Percentiles rank a stretch among this genome's conserved stretches.
phyloP scores from a whole-genome alignment of 495 filamentous ascomycete genomes.

The Baudoinia panamericana region DNA sequence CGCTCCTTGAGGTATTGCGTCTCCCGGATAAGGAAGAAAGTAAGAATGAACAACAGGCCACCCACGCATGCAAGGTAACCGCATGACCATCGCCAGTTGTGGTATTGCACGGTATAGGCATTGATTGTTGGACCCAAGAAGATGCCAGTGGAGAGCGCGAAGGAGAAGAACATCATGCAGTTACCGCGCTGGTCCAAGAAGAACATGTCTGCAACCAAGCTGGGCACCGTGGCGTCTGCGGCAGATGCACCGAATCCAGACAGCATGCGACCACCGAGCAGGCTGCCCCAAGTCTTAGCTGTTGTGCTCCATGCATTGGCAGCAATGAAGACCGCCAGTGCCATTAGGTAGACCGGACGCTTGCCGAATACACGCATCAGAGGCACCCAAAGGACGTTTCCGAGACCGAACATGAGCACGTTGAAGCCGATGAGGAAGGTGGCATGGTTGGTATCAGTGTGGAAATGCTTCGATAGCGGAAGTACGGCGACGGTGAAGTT shows the following conservation, averaged over 20 bases:
- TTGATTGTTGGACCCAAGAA: constrained; percentile 17
- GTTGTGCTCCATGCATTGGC: constrained; percentile 14
- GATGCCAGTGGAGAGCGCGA: constrained; percentile 13
- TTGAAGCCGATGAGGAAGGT: constrained; percentile 17
- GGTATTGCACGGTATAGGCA: constrained; percentile 14
- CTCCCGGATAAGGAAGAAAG: constrained; percentile 12
- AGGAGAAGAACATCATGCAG: constrained; percentile 21
- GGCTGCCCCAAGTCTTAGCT: constrained; percentile 16
- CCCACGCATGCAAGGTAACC: constrained; percentile 11
- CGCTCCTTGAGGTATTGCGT: constrained; percentile 12
- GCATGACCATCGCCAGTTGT: constrained; percentile 14
- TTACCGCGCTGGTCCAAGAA: constrained; percentile 17
- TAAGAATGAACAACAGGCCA: constrained; percentile 14
- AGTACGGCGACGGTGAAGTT: constrained; percentile 18
- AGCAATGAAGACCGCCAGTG: constrained; percentile 11
- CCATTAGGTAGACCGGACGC: constrained; percentile 16
- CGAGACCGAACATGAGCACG: constrained; percentile 17
- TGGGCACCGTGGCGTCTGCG: constrained; percentile 14
- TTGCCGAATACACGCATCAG: constrained; percentile 18
- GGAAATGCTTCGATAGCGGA: constrained; percentile 13
- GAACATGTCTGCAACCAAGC: constrained; percentile 17
- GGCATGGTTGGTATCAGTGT: constrained; percentile 7
- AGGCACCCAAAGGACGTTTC: constrained; percentile 18
- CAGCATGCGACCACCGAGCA: constrained; percentile 18
- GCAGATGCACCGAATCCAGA: constrained; percentile 13